Evolutionary conservation across 2,329 filamentous ascomycete genomes (phyloP).

Genomic region (Microsporum canis): DNA sequence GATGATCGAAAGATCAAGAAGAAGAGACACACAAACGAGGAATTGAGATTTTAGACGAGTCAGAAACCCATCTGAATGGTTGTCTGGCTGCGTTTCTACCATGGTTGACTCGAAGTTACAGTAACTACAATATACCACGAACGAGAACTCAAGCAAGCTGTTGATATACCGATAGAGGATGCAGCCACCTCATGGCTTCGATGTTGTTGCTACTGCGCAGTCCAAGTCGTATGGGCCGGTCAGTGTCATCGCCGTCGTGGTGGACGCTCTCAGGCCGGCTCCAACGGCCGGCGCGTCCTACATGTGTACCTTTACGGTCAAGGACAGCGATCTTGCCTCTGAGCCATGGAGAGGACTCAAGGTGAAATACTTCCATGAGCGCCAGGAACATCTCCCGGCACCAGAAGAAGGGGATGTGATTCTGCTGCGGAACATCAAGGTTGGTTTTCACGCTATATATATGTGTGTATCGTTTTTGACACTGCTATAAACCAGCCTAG

Average conservation of each 20-base stretch:
- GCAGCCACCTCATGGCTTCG: conserved; percentile 10
- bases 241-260: conserved; percentile 59
- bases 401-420: conserved; percentile 51
- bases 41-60: not conserved
- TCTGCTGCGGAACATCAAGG: conserved; percentile 48
- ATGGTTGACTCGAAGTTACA: not conserved
- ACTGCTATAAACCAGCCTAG: conserved; percentile 1
- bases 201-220: conserved; percentile 8
- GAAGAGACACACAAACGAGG: not conserved
- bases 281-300: conserved; percentile 45
- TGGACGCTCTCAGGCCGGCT: conserved; percentile 49
- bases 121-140: not conserved
- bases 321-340: conserved; percentile 43
- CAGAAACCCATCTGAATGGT: not conserved
- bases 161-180: not conserved
- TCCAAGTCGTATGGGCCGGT: conserved; percentile 22
- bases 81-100: not conserved
- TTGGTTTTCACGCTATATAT: conserved; percentile 20
- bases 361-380: conserved; percentile 51
- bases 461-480: not conserved
- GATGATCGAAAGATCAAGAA: conserved; percentile 6
- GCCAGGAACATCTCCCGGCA: conserved; percentile 34
- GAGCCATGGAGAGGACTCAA: conserved; percentile 33
- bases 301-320: conserved; percentile 51
- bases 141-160: not conserved